phyloP scores from a whole-genome alignment of 192 early-diverging fungal species.

The Coemansia sp. region DNA sequence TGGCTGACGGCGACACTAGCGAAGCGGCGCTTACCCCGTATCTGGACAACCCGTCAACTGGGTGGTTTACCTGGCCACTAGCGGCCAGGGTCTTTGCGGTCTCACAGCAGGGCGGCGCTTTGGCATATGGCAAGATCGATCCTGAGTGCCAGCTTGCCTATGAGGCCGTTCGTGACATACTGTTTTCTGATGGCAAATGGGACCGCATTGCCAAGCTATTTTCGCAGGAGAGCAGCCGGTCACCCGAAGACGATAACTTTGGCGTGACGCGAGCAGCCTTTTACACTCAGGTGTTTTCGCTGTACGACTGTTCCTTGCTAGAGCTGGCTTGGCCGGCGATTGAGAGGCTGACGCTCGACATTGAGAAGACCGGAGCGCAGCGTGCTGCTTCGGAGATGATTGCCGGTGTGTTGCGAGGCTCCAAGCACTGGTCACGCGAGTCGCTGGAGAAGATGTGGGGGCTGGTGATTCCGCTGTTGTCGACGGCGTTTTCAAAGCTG shows the following conservation, averaged over 20 bases:
- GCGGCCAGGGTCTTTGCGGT: slow-evolving; percentile 55
- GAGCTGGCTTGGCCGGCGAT: slow-evolving; percentile 58
- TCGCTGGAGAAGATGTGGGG: slow-evolving; percentile 62
- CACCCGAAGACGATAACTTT: slow-evolving; percentile 66
- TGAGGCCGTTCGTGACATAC: slow-evolving; percentile 53
- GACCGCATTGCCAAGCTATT: slow-evolving; percentile 58
- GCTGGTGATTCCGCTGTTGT: slow-evolving; percentile 65
- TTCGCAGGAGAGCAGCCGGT: slow-evolving; percentile 64
- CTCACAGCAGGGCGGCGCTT: slow-evolving; percentile 29
- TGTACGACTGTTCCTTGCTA: slow-evolving; percentile 64
- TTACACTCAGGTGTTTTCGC: slow-evolving; percentile 67
- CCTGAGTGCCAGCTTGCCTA: slow-evolving; percentile 56
- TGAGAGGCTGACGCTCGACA: slow-evolving; percentile 49
- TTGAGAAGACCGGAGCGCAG: slow-evolving; percentile 74
- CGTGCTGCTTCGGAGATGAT: slow-evolving; percentile 78
- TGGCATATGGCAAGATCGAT: slow-evolving; percentile 58
- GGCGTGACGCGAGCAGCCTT: slow-evolving; percentile 59
- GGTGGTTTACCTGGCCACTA: slow-evolving; percentile 83
- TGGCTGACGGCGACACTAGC: slow-evolving; percentile 21
- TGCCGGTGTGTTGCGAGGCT: slow-evolving; percentile 78
- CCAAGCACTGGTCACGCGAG: slow-evolving; percentile 76
- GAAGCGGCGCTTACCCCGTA: slow-evolving; percentile 6
- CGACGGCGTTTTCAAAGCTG: slow-evolving; percentile 59
- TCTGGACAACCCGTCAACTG: slow-evolving; percentile 59
- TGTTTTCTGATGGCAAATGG: slow-evolving; percentile 70